phyloP scores from a whole-genome alignment of 1,284 basidiomycete species.

The Vanrija sp. region DNA sequence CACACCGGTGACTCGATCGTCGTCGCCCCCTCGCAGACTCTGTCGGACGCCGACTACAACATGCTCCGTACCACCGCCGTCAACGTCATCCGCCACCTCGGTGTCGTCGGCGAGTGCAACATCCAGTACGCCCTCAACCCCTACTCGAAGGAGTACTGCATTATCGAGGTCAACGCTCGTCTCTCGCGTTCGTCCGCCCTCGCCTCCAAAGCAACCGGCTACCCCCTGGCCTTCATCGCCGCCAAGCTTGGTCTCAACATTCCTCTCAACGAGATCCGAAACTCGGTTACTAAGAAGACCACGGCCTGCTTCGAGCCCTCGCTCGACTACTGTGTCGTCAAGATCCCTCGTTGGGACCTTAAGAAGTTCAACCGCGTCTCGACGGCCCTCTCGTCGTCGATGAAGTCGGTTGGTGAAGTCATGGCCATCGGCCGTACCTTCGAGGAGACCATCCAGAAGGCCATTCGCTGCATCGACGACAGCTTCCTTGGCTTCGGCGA shows the following conservation, averaged over 20 bases:
- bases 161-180: conserved; percentile 99
- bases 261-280: conserved; percentile 95
- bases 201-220: conserved; percentile 97
- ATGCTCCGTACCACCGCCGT: conserved; percentile 98
- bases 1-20: conserved; percentile 99
- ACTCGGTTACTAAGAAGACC: conserved; percentile 93
- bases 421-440: conserved; percentile 99
- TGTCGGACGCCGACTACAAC: conserved; percentile 97
- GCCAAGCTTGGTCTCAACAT: conserved; percentile 96
- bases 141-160: conserved; percentile 91
- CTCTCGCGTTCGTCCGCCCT: conserved; percentile 95
- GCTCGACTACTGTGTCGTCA: conserved; percentile 95
- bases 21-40: conserved; percentile 93
- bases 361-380: conserved; percentile 96
- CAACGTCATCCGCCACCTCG: conserved; percentile 95
- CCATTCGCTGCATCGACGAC: conserved; percentile 93
- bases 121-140: conserved; percentile 99
- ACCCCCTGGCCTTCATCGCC: conserved; percentile 96
- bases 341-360: conserved; percentile 98
- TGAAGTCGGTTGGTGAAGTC: conserved; percentile 99
- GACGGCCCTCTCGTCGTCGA: conserved; percentile 79
- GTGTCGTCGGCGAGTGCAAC: conserved; percentile 95
- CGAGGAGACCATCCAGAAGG: conserved; percentile 97
- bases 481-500: conserved; percentile 85
- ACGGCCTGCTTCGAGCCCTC: conserved; percentile 97